phyloP scores from a whole-genome alignment of 2,329 filamentous ascomycete genomes.

The Alternaria tenuissima region DNA sequence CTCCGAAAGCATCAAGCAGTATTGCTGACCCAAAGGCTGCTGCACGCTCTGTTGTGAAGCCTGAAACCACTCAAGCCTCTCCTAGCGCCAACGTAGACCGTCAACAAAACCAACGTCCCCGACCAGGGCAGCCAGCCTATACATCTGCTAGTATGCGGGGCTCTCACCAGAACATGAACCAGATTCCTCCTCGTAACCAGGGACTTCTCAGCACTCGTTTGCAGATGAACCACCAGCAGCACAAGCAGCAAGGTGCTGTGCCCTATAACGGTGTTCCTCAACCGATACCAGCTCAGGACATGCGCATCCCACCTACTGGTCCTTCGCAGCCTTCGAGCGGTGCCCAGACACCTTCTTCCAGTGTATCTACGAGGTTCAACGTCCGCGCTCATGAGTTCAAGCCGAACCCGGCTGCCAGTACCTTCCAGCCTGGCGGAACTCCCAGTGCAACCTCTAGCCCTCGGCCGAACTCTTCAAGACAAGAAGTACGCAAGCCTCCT shows the following conservation, averaged over 20 bases:
- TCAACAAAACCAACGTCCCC: conserved; percentile 57
- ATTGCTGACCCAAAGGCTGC: conserved; percentile 44
- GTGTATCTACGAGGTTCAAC: conserved; percentile 64
- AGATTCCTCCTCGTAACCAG: conserved; percentile 49
- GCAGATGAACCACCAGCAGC: conserved; percentile 61
- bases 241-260: conserved; percentile 54
- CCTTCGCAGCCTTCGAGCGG: conserved; percentile 65
- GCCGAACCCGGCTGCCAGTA: conserved; percentile 79
- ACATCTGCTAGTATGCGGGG: conserved; percentile 56
- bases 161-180: conserved; percentile 53
- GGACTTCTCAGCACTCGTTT: conserved; percentile 61
- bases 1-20: conserved; percentile 54
- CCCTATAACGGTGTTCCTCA: conserved; percentile 61
- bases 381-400: conserved; percentile 78
- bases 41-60: conserved; percentile 46
- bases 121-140: conserved; percentile 49
- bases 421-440: conserved; percentile 76
- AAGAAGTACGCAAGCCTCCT: conserved; percentile 42
- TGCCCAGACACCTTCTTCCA: conserved; percentile 62
- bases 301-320: conserved; percentile 76
- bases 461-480: conserved; percentile 58
- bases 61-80: conserved; percentile 41
- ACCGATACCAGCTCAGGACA: conserved; percentile 68
- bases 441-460: conserved; percentile 76
- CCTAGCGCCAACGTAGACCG: conserved; percentile 52